Conservation (phyloP, 805 yeast species). For the Yarrowia keelungensis region DNA sequence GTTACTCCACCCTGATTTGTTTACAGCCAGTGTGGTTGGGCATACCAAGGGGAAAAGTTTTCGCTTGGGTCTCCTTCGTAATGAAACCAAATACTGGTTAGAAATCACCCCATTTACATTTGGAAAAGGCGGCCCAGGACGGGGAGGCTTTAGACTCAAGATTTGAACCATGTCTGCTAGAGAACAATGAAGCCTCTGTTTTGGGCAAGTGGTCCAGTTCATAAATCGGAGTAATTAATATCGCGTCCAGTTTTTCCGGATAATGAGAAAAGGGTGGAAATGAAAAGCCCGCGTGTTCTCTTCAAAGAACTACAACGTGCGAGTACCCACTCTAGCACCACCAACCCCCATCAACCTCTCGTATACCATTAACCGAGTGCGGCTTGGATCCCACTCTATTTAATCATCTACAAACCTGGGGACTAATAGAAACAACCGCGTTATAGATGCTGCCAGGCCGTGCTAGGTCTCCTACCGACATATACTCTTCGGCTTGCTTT, state of each 20-base stretch:
- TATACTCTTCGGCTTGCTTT: background rate
- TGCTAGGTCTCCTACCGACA: constrained; percentile 7
- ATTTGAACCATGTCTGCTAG: background rate
- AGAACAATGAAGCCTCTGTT: constrained; percentile 2
- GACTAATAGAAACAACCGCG: background rate
- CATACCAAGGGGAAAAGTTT: background rate
- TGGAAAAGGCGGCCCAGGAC: background rate
- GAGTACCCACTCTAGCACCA: background rate
- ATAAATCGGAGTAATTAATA: background rate
- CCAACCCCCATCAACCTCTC: too few relatives aligned
- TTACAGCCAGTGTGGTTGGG: background rate
- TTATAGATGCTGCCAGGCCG: background rate
- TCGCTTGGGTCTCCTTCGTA: background rate
- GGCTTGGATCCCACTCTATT: background rate
- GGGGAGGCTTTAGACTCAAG: background rate
- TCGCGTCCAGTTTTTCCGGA: too few relatives aligned
- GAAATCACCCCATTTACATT: constrained; percentile 14
- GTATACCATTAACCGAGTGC: background rate
- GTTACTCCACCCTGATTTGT: background rate
- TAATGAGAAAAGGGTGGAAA: too few relatives aligned
- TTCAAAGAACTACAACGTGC: too few relatives aligned
- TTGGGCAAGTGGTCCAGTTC: background rate
- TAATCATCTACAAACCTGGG: constrained; percentile 10
- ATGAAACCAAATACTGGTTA: background rate
- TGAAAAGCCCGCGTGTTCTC: too few relatives aligned